Evolutionary conservation across 2,329 filamentous ascomycete species (phyloP), one percentile per base, ranked within the genome.

Genomic region (Alternaria alternata): DNA sequence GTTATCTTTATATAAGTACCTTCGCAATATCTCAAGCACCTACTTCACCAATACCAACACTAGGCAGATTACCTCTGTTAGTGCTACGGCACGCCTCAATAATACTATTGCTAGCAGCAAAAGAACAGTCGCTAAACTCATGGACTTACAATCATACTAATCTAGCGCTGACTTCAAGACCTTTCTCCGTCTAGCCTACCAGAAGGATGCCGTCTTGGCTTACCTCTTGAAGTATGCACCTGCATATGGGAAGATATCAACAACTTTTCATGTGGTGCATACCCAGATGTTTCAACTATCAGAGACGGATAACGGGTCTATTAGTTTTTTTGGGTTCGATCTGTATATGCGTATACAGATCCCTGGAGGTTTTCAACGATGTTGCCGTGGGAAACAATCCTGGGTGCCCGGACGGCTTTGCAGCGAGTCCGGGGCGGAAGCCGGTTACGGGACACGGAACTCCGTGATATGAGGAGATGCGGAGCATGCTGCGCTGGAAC

Each of bases 291-390:
- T 18, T 84, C 87, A 2, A 84, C 85, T 7, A 84, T 71, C 88
- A 18, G 73, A 79, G 2, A 77, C 74, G 5, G 83, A 83, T 3
- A 81, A 84, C 67, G 67, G 78, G 0, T 74, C 81, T 0, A 72
- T 88, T 56, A 86, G 86, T 0, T 87, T 87, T 87, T 78, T 61
- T 88, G 47, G 88, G 88, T 64, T 86, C 85, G 0, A 85, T 83
- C 80, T 24, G 24, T 24, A 24, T 24, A 24, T 0, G 24, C 24
- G 24, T 0, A 24, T 24, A 24, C 24, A 24, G 24, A 24, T 24
- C 24, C 24, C 2, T 75, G 28, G 61, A 63, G 30, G 82, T 77
- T 2, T 67, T 70, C 36, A 84, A 78, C 3, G 85, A 87, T 63
- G 79, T 70, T 61, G 75, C 59, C 43, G 51, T 63, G 11, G 78